Base-by-base conservation (phyloP, 306 rosid genomes). In the Acacia melanoxylon region DNA sequence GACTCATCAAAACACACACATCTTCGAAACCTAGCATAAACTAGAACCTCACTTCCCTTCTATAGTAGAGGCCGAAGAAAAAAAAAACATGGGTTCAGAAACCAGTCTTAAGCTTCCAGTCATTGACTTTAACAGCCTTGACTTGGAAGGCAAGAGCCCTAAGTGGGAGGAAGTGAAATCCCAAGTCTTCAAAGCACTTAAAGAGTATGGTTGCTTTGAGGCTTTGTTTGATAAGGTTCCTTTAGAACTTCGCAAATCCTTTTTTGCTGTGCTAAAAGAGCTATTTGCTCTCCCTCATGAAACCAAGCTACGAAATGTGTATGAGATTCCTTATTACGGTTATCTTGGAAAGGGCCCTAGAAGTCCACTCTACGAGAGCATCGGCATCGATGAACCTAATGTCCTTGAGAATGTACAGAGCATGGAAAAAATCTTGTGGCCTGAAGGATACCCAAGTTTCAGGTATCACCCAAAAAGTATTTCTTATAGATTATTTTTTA, bases 151-250 rank as follows among this genome's bases (percentile, higher is more conserved):
- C 35, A 25, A 61, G 25, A 61, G 4, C 67, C 35, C 33, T 61
- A 61, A 61, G 35, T 61, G 67, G 67, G 67, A 61, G 31, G 67
- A 61, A 61, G 67, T 61, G 67, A 61, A 25, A 61, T 61, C 35
- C 7, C 67, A 61, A 61, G 67, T 61, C 35, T 1, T 24, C 67
- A 61, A 61, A 61, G 67, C 67, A 25, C 67, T 61, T 58, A 58
- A 75, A 48, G 91, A 90, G 52, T 92, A 78, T 45, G 98, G 98
- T 56, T 94, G 95, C 85, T 90, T 92, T 78, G 94, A 92, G 83
- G 95, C 91, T 31, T 58, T 72, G 56, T 92, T 88, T 79, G 80
- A 83, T 49, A 77, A 86, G 84, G 89, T 94, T 63, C 84, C 88
- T 49, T 17, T 72, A 16, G 84, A 90, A 9, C 76, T 86, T 73